Evolutionary conservation across 1,284 basidiomycete species (phyloP), one percentile per base, ranked within the genome.

Genomic region (Fomitopsis palustris): DNA sequence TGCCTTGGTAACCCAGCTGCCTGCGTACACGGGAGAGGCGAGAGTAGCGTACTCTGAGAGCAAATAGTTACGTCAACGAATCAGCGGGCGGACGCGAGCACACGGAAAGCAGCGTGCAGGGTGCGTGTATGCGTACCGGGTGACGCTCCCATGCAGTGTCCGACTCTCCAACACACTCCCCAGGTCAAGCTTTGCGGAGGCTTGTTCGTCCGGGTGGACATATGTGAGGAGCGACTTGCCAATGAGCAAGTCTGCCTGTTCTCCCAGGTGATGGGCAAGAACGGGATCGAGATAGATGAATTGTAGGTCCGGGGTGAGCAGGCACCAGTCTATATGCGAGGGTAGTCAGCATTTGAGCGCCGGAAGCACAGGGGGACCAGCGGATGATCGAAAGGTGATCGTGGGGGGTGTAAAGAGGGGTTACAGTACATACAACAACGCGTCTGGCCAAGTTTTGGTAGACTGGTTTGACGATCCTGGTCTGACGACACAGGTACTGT

Each of bases 271-370:
- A 62, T 70, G 74, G 25, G 85, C 79, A 61, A 97, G 81, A 58
- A 93, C 85, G 54, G 95, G 96, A 77, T 97, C 96, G 64, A 95
- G 81, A 76, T 94, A 95, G 63, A 95, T 84, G 75, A 95, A 96
- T 53, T 84, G 77, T 54, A 97, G 83, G 70, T 90, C 85, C 52
- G 86, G 71, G 21, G 85, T 84, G 66, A 93, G 79, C 59, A 93
- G 75, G 41, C 87, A 75, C 90, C 90, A 93, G 76, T 92, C 84
- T 85, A 62, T 29, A 54, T 43, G 58, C 59, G 55, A 55, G 58
- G 59, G 45, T 53, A 58, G 69, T 67, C 23, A 70, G 69, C 62
- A 62, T 29, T 64, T 53, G 56, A 55, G 61, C 61, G 62, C 62
- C 59, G 57, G 51, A 52, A 53, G 61, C 64, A 58, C 35, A 62